Evolutionary conservation across 78 protist genomes (phyloP).

Genomic region (Salpingoeca rosetta): DNA sequence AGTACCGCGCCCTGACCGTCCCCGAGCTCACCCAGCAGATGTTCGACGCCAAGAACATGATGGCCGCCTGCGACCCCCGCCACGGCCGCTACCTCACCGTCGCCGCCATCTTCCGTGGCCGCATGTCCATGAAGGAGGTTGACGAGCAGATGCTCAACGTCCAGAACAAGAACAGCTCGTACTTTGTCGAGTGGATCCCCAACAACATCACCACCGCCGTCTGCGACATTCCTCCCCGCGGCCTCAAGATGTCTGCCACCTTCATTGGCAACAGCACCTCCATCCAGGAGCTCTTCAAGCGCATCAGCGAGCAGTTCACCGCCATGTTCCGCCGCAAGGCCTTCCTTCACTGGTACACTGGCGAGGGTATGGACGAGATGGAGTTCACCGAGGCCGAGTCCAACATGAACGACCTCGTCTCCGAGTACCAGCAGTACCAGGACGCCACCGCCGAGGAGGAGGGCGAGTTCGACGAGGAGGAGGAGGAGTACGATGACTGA

Average conservation of each 20-base stretch:
- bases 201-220: slow-evolving; percentile 95
- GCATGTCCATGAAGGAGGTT: slow-evolving; percentile 98
- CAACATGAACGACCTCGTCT: slow-evolving; percentile 94
- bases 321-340: slow-evolving; percentile 98
- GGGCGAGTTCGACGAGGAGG: slow-evolving; percentile 56
- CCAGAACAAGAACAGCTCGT: slow-evolving; percentile 94
- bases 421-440: slow-evolving; percentile 94
- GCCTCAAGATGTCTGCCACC: slow-evolving; percentile 91
- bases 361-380: slow-evolving; percentile 99
- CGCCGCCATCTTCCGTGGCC: slow-evolving; percentile 98
- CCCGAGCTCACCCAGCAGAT: slow-evolving; percentile 93
- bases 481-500: slow-evolving; percentile 34
- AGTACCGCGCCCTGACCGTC: slow-evolving; percentile 91
- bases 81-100: slow-evolving; percentile 98
- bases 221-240: slow-evolving; percentile 92
- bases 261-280: slow-evolving; percentile 95
- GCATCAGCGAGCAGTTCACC: slow-evolving; percentile 89
- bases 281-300: slow-evolving; percentile 90
- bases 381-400: slow-evolving; percentile 99
- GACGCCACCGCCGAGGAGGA: slow-evolving; percentile 75
- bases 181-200: slow-evolving; percentile 97
- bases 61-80: slow-evolving; percentile 98
- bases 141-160: slow-evolving; percentile 90
- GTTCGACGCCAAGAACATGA: slow-evolving; percentile 91
- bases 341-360: slow-evolving; percentile 98